Conservation (phyloP, 257 asterid species). For the Plantago elongata region DNA sequence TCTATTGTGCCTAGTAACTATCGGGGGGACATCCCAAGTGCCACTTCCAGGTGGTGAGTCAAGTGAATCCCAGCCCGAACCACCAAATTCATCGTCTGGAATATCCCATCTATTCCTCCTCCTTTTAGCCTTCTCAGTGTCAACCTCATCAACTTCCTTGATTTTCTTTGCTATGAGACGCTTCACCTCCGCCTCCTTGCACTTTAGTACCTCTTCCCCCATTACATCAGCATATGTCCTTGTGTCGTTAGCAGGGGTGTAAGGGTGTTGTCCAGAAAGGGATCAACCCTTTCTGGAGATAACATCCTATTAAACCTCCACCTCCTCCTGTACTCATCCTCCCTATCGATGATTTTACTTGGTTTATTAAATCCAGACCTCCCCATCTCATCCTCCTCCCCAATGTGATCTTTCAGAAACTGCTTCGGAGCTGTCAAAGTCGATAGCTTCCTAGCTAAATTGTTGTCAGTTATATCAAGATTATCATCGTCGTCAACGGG, state of each 20-base stretch:
- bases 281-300: conserved; percentile 82
- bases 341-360: conserved; percentile 75
- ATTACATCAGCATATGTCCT: conserved; percentile 85
- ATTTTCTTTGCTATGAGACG: conserved; percentile 69
- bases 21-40: conserved; percentile 93
- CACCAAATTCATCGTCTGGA: conserved; percentile 58
- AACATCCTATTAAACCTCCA: conserved; percentile 73
- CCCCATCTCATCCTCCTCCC: conserved; percentile 77
- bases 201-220: conserved; percentile 73
- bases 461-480: conserved; percentile 56
- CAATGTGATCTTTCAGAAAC: conserved; percentile 54
- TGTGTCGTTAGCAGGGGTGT: conserved; percentile 66
- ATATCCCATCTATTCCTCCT: conserved; percentile 94
- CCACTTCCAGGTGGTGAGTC: conserved; percentile 87
- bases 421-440: conserved; percentile 75
- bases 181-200: conserved; percentile 69
- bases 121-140: conserved; percentile 55
- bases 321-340: conserved; percentile 78
- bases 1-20: conserved; percentile 60
- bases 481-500: conserved; percentile 73
- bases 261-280: conserved; percentile 80
- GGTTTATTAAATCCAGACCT: conserved; percentile 73
- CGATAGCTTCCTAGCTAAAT: conserved; percentile 62
- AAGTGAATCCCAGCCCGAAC: conserved; percentile 83
- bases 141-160: conserved; percentile 68